Conservation (phyloP, 1,284 basidiomycete genomes). For the Cryptococcus sp. region DNA sequence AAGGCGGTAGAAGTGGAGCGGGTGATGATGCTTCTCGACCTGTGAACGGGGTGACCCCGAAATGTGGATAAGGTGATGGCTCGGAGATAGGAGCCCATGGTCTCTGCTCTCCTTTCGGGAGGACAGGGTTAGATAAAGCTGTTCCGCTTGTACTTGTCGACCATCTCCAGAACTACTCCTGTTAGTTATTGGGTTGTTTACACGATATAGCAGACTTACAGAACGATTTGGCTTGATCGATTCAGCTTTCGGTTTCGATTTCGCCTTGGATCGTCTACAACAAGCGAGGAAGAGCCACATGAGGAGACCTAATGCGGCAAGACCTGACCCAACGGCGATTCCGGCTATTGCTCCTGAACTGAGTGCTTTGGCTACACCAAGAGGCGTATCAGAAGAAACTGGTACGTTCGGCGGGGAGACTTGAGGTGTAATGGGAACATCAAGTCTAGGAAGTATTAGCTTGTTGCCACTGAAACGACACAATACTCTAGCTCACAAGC, state of each 20-base stretch:
- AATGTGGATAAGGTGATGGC: background rate
- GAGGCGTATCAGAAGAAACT: background rate
- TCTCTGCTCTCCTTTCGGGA: background rate
- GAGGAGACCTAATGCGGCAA: background rate
- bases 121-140: background rate
- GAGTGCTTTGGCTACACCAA: background rate
- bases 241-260: background rate
- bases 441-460: background rate
- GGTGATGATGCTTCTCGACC: background rate
- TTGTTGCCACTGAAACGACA: background rate
- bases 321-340: background rate
- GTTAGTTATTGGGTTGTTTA: background rate
- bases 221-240: background rate
- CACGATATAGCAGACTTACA: background rate
- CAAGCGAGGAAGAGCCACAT: background rate
- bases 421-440: background rate
- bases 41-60: background rate
- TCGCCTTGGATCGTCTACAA: background rate
- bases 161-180: slow-evolving; percentile 7
- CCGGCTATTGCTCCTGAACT: background rate
- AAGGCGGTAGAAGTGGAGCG: background rate
- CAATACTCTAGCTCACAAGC: slow-evolving; percentile 13
- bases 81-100: background rate
- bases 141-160: background rate
- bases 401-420: background rate